A percentile compares a stretch with the other conserved stretches of the same genome.
These are phyloP conservation scores for Fusarium zealandicum DNA, from an alignment of 2,329 filamentous ascomycete species.

Conservation along the genomic window DNA sequence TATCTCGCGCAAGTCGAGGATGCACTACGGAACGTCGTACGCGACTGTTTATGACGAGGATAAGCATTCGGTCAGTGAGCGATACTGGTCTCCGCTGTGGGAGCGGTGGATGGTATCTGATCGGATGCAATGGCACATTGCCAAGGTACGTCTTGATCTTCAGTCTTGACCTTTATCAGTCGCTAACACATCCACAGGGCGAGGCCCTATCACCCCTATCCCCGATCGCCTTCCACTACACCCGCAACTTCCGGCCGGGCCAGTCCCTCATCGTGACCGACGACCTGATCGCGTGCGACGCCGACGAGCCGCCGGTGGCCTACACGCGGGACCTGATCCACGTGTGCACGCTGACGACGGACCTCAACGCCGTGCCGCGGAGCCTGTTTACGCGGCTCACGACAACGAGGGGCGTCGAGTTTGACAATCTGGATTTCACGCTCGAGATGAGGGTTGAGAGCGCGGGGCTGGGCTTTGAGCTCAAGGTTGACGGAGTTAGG, in stretches of 20 bases:
- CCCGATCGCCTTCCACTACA: constrained; percentile 85
- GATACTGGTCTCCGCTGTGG: constrained; percentile 83
- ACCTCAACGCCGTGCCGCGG: constrained; percentile 76
- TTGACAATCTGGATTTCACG: constrained; percentile 82
- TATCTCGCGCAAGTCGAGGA: constrained; percentile 74
- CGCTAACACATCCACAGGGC: constrained; percentile 56
- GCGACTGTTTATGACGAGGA: constrained; percentile 81
- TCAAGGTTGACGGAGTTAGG: constrained; percentile 78
- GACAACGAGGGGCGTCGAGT: constrained; percentile 80
- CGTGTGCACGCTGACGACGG: constrained; percentile 82
- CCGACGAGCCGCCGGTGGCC: constrained; percentile 68
- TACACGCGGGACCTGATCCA: constrained; percentile 70
- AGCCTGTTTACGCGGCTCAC: constrained; percentile 77
- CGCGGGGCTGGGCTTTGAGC: constrained; percentile 76
- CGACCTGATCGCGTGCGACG: constrained; percentile 78
- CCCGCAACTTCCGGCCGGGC: constrained; percentile 80
- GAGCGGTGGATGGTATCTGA: constrained; percentile 85
- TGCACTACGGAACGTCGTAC: constrained; percentile 83
- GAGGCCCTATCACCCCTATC: constrained; percentile 76
- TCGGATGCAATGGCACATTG: constrained; percentile 86
- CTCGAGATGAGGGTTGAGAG: constrained; percentile 85
- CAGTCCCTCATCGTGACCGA: constrained; percentile 81
- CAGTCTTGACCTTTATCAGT: background rate
- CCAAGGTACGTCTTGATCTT: constrained; percentile 62
- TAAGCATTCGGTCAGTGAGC: constrained; percentile 74